These are phyloP conservation scores for Berberis thunbergii DNA, from an alignment of 164 flowering plant genomes.

Conservation along the genomic window DNA sequence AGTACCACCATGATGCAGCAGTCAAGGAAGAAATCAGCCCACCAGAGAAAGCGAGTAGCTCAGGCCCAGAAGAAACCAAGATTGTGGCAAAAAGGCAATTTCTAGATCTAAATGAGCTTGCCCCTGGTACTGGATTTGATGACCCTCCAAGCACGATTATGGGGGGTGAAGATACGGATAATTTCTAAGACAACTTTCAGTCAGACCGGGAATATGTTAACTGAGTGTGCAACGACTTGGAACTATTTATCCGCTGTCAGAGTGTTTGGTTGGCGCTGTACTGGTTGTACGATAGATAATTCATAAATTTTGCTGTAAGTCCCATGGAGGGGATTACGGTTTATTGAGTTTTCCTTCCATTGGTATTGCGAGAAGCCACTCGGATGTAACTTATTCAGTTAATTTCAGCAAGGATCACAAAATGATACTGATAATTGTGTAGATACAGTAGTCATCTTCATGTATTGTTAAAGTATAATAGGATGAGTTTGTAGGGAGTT, in stretches of 20 bases:
- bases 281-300: constrained; percentile 1
- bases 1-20: constrained; percentile 13
- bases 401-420: neutral
- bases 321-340: constrained; percentile 13
- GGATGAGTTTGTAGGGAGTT: neutral
- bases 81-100: constrained; percentile 47
- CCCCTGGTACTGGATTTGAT: constrained; percentile 84
- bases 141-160: constrained; percentile 55
- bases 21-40: constrained; percentile 32
- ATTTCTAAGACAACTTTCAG: constrained; percentile 20
- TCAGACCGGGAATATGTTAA: neutral
- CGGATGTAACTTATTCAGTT: neutral
- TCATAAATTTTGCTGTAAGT: neutral
- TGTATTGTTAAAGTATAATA: neutral
- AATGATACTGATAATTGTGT: neutral
- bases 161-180: constrained; percentile 52
- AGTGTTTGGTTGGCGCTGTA: neutral
- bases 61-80: constrained; percentile 39
- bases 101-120: constrained; percentile 92
- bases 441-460: neutral
- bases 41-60: constrained; percentile 32
- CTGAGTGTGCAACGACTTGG: neutral
- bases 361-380: neutral
- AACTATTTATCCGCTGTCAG: constrained; percentile 6
- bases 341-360: constrained; percentile 23